Conservation (phyloP, 140 eudicot species). For the Flaveria floridana region DNA sequence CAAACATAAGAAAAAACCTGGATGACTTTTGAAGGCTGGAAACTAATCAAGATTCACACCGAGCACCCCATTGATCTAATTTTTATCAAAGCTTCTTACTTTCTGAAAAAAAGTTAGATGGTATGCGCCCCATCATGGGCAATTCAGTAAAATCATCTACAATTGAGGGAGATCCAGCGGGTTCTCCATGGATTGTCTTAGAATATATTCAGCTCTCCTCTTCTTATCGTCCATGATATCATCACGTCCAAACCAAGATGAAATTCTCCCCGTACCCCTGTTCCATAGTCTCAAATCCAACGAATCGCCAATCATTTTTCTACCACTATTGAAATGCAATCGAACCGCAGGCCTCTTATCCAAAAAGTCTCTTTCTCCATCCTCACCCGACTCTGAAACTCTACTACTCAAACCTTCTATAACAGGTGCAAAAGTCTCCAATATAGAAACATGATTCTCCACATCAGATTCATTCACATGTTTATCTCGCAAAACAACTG, state of each 20-base stretch:
- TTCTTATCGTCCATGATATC: conserved; percentile 88
- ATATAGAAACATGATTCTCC: conserved; percentile 51
- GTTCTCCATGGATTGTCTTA: conserved; percentile 78
- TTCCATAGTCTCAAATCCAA: conserved; percentile 70
- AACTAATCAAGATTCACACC: conserved; percentile 42
- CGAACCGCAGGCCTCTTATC: conserved; percentile 64
- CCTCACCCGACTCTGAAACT: conserved; percentile 52
- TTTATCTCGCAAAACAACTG: conserved; percentile 38
- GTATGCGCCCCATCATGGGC: conserved; percentile 29
- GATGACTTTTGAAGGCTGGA: conserved; percentile 34
- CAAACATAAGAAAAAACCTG: conserved; percentile 30
- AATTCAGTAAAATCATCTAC: conserved; percentile 57
- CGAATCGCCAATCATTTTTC: conserved; percentile 66
- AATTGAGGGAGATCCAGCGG: conserved; percentile 68
- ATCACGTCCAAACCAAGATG: conserved; percentile 64
- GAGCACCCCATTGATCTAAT: conserved; percentile 36
- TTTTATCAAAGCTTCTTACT: conserved; percentile 39
- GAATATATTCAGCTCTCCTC: conserved; percentile 83
- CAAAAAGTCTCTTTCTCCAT: conserved; percentile 43
- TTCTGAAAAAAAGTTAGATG: conserved; percentile 31
- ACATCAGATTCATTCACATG: conserved; percentile 30
- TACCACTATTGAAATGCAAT: conserved; percentile 62
- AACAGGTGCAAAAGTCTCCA: conserved; percentile 78
- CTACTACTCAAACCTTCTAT: conserved; percentile 75
- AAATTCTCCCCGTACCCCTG: conserved; percentile 49